phyloP scores from a whole-genome alignment of 2,329 filamentous ascomycete species.

The Cercospora sp. region DNA sequence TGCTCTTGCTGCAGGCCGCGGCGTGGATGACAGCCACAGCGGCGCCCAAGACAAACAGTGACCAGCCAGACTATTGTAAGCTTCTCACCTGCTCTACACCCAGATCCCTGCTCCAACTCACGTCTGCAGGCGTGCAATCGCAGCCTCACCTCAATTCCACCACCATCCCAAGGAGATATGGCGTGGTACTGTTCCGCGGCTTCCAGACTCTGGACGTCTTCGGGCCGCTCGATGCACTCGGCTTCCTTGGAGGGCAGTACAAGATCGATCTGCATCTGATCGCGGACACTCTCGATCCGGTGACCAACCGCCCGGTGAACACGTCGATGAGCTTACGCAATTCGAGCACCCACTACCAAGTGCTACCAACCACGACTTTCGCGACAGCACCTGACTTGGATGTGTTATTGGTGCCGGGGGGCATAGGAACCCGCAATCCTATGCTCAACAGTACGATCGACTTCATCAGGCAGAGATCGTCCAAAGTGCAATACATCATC shows the following conservation, averaged over 20 bases:
- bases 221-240: not conserved
- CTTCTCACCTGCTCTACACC: not conserved
- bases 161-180: not conserved
- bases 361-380: not conserved
- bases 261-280: not conserved
- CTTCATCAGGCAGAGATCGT: too few relatives aligned
- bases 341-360: not conserved
- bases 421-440: not conserved
- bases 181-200: not conserved
- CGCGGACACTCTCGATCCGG: not conserved
- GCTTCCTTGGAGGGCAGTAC: not conserved
- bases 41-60: not conserved
- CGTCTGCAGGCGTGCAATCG: not conserved
- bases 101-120: not conserved
- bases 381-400: not conserved
- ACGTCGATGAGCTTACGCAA: not conserved
- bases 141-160: not conserved
- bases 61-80: not conserved
- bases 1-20: not conserved
- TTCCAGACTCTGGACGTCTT: not conserved
- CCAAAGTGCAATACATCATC: too few relatives aligned
- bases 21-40: not conserved
- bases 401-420: not conserved
- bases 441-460: too few relatives aligned
- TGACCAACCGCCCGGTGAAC: not conserved